Percentiles rank a stretch among this genome's conserved stretches.
Conservation (phyloP, 495 filamentous ascomycete species). For the Lasiosphaeriaceae sp. region DNA sequence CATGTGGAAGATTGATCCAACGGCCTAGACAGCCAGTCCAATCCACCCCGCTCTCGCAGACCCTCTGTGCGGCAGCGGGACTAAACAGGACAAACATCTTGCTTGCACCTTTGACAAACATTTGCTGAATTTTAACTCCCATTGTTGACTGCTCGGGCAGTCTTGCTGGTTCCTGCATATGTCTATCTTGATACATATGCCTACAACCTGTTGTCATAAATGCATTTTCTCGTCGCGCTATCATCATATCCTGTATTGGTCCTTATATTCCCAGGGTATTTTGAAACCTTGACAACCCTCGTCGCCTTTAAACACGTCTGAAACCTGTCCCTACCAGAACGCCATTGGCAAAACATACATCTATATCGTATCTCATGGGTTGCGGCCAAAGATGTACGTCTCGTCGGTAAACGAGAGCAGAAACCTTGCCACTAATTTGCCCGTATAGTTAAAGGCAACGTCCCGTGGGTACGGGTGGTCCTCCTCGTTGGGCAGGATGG, state of each 20-base stretch:
- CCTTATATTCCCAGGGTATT: not conserved
- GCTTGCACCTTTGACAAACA: too few relatives aligned
- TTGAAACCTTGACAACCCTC: not conserved
- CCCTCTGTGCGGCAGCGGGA: constrained; percentile 49
- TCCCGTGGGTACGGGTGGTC: constrained; percentile 39
- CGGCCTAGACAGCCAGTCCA: constrained; percentile 58
- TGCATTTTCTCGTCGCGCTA: too few relatives aligned
- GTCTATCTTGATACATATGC: too few relatives aligned
- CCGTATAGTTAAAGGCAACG: constrained; percentile 45
- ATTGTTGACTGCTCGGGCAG: too few relatives aligned
- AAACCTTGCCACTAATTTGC: constrained; percentile 46
- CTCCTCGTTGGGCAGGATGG: constrained; percentile 40
- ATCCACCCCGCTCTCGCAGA: constrained; percentile 57
- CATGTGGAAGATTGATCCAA: constrained; percentile 55
- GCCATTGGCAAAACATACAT: not conserved
- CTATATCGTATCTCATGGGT: too few relatives aligned
- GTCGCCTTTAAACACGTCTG: not conserved
- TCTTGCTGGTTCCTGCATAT: too few relatives aligned
- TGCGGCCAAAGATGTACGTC: constrained; percentile 22
- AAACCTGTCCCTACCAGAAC: not conserved
- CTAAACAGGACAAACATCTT: constrained; percentile 56
- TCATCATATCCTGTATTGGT: too few relatives aligned
- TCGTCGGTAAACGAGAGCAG: constrained; percentile 48
- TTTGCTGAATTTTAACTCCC: too few relatives aligned
- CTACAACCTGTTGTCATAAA: too few relatives aligned